Evolutionary conservation across 495 filamentous ascomycete genomes (phyloP).

Genomic region (Xanthoparmelia taractica): DNA sequence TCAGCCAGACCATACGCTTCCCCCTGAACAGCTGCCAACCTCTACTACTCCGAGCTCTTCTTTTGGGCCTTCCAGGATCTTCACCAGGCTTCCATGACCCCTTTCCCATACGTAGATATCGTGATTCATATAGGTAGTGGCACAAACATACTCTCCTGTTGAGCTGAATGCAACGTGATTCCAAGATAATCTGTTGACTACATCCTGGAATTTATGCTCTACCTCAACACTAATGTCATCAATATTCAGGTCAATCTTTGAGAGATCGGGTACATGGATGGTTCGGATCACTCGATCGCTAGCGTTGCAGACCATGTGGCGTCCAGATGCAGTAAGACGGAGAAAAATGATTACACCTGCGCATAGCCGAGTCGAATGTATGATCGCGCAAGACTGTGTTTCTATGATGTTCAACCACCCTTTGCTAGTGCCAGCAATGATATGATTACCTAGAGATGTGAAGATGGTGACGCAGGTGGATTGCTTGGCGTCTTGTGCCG

Average conservation of each 20-base stretch:
- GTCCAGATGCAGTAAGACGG: slow-evolving; percentile 72
- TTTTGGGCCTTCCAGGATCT: slow-evolving; percentile 90
- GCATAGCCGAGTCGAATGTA: slow-evolving; percentile 80
- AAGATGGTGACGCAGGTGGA: slow-evolving; percentile 88
- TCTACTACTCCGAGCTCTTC: slow-evolving; percentile 93
- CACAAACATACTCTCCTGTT: slow-evolving; percentile 85
- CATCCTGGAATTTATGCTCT: slow-evolving; percentile 97
- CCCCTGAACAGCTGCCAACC: slow-evolving; percentile 20
- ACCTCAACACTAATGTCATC: slow-evolving; percentile 69
- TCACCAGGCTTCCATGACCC: slow-evolving; percentile 82
- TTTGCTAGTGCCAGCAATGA: slow-evolving; percentile 86
- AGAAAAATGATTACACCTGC: slow-evolving; percentile 77
- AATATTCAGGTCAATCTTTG: slow-evolving; percentile 39
- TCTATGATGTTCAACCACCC: slow-evolving; percentile 94
- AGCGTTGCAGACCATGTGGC: slow-evolving; percentile 79
- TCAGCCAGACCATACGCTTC: neutral
- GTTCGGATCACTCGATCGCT: slow-evolving; percentile 90
- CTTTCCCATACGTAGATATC: slow-evolving; percentile 99
- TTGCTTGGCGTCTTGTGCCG: slow-evolving; percentile 84
- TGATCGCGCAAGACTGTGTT: slow-evolving; percentile 63
- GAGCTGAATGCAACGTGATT: slow-evolving; percentile 92
- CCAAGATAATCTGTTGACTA: slow-evolving; percentile 90
- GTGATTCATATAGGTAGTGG: slow-evolving; percentile 92
- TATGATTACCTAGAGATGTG: slow-evolving; percentile 72
- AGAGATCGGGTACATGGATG: slow-evolving; percentile 63